A percentile compares a stretch with the other conserved stretches of the same genome.
Evolutionary conservation across 2,329 filamentous ascomycete species (phyloP).

Genomic region (Penicillium verrucosum): DNA sequence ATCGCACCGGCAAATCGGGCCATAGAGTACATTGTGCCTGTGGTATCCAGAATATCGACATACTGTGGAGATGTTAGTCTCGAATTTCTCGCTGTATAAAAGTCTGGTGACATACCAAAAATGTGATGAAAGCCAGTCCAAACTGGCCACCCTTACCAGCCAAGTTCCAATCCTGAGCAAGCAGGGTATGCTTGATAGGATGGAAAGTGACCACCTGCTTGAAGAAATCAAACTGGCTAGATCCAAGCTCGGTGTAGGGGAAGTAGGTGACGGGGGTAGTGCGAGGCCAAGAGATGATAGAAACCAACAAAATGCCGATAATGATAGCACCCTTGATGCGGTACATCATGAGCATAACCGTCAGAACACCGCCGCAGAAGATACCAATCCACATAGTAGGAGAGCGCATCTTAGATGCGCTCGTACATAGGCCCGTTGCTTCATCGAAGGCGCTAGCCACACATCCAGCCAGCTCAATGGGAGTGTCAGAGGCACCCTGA

Average conservation of each 20-base stretch:
- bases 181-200: conserved; percentile 65
- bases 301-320: conserved; percentile 75
- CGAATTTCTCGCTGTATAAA: neutral
- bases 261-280: conserved; percentile 75
- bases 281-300: conserved; percentile 84
- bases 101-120: conserved; percentile 50
- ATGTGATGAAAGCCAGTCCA: conserved; percentile 78
- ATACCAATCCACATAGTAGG: conserved; percentile 86
- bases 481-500: conserved; percentile 64
- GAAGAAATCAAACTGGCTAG: conserved; percentile 78
- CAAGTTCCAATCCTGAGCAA: conserved; percentile 72
- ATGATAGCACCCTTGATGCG: conserved; percentile 85
- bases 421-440: conserved; percentile 57
- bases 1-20: conserved; percentile 77
- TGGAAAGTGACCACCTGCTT: conserved; percentile 84
- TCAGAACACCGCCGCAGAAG: conserved; percentile 79
- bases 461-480: conserved; percentile 74
- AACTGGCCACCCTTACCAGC: conserved; percentile 69
- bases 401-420: conserved; percentile 67
- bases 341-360: conserved; percentile 77
- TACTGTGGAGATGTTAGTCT: conserved; percentile 46
- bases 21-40: conserved; percentile 86
- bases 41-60: conserved; percentile 84
- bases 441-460: conserved; percentile 33
- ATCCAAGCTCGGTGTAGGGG: conserved; percentile 66